These are phyloP conservation scores for Lathyrus aphaca DNA, from an alignment of 306 rosid genomes.

Conservation along the genomic window DNA sequence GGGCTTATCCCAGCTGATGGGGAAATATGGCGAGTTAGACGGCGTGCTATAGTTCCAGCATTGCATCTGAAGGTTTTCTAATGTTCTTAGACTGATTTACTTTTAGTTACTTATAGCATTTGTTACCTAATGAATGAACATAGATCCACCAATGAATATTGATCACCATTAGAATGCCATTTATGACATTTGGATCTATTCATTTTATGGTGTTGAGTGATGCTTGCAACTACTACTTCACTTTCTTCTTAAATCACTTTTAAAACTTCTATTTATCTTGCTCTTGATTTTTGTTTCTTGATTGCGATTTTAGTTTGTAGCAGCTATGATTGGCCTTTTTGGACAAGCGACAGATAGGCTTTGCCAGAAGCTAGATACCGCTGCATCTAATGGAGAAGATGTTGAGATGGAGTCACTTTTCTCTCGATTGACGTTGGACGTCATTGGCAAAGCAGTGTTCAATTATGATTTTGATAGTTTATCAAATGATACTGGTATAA, in stretches of 20 bases:
- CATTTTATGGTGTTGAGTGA: slow-evolving; percentile 18
- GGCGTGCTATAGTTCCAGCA: slow-evolving; percentile 92
- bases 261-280: slow-evolving; percentile 27
- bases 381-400: slow-evolving; percentile 87
- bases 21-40: slow-evolving; percentile 87
- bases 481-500: slow-evolving; percentile 86
- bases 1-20: slow-evolving; percentile 99
- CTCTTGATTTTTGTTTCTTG: slow-evolving; percentile 41
- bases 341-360: slow-evolving; percentile 98
- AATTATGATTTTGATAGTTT: slow-evolving; percentile 94
- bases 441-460: slow-evolving; percentile 96
- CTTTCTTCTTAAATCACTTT: slow-evolving; percentile 21
- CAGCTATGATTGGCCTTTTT: slow-evolving; percentile 87
- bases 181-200: slow-evolving; percentile 29
- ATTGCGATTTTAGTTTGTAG: slow-evolving; percentile 68
- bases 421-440: slow-evolving; percentile 89
- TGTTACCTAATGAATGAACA: no score
- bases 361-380: slow-evolving; percentile 83
- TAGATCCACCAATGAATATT: no score
- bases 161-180: no score
- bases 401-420: slow-evolving; percentile 98
- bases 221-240: slow-evolving; percentile 39
- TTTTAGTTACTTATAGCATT: not conserved
- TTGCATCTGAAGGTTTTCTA: slow-evolving; percentile 78
- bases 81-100: slow-evolving; percentile 36